Conservation (phyloP, 2,329 filamentous ascomycete genomes). For the Colletotrichum shisoi region DNA sequence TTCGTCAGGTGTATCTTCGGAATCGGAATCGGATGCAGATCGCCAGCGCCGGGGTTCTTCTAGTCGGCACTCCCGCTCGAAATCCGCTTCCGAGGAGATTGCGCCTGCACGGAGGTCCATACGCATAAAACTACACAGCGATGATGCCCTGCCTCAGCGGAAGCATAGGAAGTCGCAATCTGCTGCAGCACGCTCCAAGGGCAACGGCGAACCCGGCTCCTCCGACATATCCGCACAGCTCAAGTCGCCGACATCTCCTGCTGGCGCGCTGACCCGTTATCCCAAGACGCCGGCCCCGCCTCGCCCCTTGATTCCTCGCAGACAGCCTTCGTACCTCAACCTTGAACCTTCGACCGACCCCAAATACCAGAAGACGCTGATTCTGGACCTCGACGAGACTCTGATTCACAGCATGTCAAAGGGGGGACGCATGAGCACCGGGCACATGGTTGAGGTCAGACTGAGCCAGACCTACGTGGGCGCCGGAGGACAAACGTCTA, state of each 20-base stretch:
- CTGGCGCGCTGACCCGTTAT: slow-evolving; percentile 82
- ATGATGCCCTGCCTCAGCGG: slow-evolving; percentile 76
- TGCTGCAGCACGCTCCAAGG: slow-evolving; percentile 54
- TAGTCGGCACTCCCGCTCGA: slow-evolving; percentile 68
- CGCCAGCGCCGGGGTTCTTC: slow-evolving; percentile 46
- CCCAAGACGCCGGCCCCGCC: slow-evolving; percentile 89
- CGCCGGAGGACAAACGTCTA: slow-evolving; percentile 68
- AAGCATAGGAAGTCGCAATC: slow-evolving; percentile 72
- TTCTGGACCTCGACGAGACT: slow-evolving; percentile 95
- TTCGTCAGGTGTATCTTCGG: slow-evolving; percentile 74
- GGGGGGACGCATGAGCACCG: slow-evolving; percentile 91
- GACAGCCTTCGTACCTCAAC: slow-evolving; percentile 86
- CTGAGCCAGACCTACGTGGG: slow-evolving; percentile 76
- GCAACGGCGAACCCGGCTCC: slow-evolving; percentile 49
- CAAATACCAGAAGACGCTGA: slow-evolving; percentile 85
- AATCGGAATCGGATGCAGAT: slow-evolving; percentile 70
- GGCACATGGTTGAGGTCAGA: slow-evolving; percentile 98
- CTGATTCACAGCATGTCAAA: slow-evolving; percentile 98
- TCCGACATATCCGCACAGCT: slow-evolving; percentile 76
- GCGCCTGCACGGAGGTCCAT: slow-evolving; percentile 79
- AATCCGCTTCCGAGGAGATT: slow-evolving; percentile 70
- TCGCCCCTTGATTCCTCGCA: slow-evolving; percentile 84
- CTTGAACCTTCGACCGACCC: slow-evolving; percentile 59
- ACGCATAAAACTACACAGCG: slow-evolving; percentile 86
- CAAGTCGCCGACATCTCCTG: slow-evolving; percentile 91